Base-by-base conservation (phyloP, 495 filamentous ascomycete genomes). In the Penicillium longicatenatum region DNA sequence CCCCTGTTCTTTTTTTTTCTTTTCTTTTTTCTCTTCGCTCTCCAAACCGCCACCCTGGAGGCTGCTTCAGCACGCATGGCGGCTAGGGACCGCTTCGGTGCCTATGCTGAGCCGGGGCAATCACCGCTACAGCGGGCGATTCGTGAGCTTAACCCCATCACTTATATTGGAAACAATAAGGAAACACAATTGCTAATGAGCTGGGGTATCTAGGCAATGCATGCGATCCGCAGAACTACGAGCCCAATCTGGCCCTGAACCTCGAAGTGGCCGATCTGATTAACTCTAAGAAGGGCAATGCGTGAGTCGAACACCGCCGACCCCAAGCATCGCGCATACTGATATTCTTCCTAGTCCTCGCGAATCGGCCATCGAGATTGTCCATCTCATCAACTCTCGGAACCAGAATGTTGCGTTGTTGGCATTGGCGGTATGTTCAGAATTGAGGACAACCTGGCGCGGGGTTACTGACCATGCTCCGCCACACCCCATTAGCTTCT, bases 191-290 rank as follows among this genome's bases (percentile, higher is more conserved):
- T 53, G 22, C 59, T 65, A 35, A 67, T 21, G 3, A 16, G 2
- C 52, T 8, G 16, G 26, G 1, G 42, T 16, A 17, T 14, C 49
- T 43, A 90, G 87, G 92, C 64, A 90, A 90, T 75, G 94, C 94
- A 63, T 97, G 94, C 75, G 93, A 93, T 68, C 90, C 94, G 39
- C 88, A 92, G 61, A 98, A 97, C 77, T 96, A 90, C 79, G 95
- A 98, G 76, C 92, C 94, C 55, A 97, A 98, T 70, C 86, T 98
- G 52, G 95, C 93, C 50, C 82, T 98, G 57, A 92, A 93, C 73
- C 89, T 98, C 70, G 94, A 98, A 83, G 97, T 98, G 66, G 81
- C 91, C 56, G 94, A 98, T 78, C 76, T 97, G 60, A 89, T 98
- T 79, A 98, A 98, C 71, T 88, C 89, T 66, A 98, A 98, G 82